These are phyloP conservation scores for Chlorella ohadii DNA, from an alignment of 139 green algal genomes.

Conservation along the genomic window DNA sequence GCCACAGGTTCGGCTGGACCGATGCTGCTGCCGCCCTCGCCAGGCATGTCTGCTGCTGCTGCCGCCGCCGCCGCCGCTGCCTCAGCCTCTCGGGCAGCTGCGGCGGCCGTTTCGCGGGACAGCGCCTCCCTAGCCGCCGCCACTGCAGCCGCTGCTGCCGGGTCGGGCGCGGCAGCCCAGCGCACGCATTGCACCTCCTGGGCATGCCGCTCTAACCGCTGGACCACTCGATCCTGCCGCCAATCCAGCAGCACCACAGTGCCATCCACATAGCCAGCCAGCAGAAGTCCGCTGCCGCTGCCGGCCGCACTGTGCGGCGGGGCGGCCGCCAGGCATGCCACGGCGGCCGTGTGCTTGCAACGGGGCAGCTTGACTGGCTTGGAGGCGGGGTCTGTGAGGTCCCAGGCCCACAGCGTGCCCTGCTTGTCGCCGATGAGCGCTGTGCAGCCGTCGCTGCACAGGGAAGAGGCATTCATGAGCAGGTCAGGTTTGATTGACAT, in stretches of 20 bases:
- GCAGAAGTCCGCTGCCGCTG: not conserved
- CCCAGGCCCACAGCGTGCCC: conserved; percentile 17
- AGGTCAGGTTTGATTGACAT: no score
- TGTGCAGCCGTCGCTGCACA: conserved; percentile 26
- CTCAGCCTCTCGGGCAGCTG: not conserved
- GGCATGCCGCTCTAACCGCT: conserved; percentile 1
- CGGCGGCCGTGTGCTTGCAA: not conserved
- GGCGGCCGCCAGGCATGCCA: conserved; percentile 8
- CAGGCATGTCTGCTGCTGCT: not conserved
- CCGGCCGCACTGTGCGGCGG: not conserved
- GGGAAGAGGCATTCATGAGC: no score
- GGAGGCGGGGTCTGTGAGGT: not conserved
- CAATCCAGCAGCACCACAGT: conserved; percentile 27
- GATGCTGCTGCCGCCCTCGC: not conserved
- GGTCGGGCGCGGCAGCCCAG: not conserved
- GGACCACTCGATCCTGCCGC: not conserved
- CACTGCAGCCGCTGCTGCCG: not conserved
- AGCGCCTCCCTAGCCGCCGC: not conserved
- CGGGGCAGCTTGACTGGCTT: conserved; percentile 18
- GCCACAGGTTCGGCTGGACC: not conserved
- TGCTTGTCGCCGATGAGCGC: conserved; percentile 18
- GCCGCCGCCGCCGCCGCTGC: not conserved
- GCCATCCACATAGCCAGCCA: conserved; percentile 19
- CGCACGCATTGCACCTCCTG: conserved; percentile 33
- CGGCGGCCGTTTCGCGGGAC: no score